Percentiles rank a stretch among this genome's conserved stretches.
These are phyloP conservation scores for Kwoniella sp. DNA, from an alignment of 768 basidiomycete genomes.

Conservation along the genomic window DNA sequence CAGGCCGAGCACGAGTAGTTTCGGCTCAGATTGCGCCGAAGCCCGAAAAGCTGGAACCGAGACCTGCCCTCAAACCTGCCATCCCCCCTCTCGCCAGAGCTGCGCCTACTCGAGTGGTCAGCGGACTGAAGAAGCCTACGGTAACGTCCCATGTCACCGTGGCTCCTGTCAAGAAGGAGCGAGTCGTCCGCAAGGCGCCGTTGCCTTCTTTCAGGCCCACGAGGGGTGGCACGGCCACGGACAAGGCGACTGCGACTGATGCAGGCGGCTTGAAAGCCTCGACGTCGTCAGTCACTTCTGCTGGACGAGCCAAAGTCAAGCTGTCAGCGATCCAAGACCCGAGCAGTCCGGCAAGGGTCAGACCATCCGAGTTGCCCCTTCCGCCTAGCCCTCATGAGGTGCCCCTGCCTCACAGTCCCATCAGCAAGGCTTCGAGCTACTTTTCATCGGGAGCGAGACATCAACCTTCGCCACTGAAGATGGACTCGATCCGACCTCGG, in stretches of 20 bases:
- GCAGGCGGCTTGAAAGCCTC: slow-evolving; percentile 18
- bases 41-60: slow-evolving; percentile 2
- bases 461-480: slow-evolving; percentile 10
- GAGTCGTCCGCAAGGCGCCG: slow-evolving; percentile 33
- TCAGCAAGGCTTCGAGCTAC: not conserved
- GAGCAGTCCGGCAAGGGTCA: slow-evolving; percentile 2
- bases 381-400: slow-evolving; percentile 10
- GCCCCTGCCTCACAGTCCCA: slow-evolving; percentile 9
- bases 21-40: slow-evolving; percentile 11
- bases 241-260: not conserved
- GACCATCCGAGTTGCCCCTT: slow-evolving; percentile 4
- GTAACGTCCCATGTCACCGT: slow-evolving; percentile 15
- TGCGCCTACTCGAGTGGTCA: slow-evolving; percentile 8
- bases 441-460: not conserved
- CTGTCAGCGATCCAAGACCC: slow-evolving; percentile 12
- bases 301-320: slow-evolving; percentile 12
- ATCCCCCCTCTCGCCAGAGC: not conserved
- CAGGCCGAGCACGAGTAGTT: slow-evolving; percentile 5
- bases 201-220: slow-evolving; percentile 32
- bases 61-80: slow-evolving; percentile 1
- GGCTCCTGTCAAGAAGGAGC: slow-evolving; percentile 32
- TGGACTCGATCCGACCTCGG: slow-evolving; percentile 1
- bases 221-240: not conserved
- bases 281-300: slow-evolving; percentile 10
- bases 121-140: slow-evolving; percentile 4